Evolutionary conservation across 2,329 filamentous ascomycete species (phyloP).

Genomic region (Cladosporium sphaerospermum): DNA sequence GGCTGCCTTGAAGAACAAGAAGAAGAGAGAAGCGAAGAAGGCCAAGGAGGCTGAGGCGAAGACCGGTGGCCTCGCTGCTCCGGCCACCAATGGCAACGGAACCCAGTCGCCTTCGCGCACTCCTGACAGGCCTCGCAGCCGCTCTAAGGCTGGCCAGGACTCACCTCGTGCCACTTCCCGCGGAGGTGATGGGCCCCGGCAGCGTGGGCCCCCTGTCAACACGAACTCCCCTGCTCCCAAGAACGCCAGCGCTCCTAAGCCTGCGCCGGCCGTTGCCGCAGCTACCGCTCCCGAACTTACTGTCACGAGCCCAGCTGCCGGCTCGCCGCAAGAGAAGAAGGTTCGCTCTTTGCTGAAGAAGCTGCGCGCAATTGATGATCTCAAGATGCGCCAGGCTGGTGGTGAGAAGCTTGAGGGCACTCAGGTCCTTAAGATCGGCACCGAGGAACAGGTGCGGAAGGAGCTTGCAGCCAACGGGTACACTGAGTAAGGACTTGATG

Average conservation of each 20-base stretch:
- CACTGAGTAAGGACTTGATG: not conserved
- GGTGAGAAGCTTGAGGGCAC: constrained; percentile 98
- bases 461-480: constrained; percentile 51
- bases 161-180: constrained; percentile 23
- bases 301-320: constrained; percentile 50
- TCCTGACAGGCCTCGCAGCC: constrained; percentile 28
- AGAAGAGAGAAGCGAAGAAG: constrained; percentile 94
- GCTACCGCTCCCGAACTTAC: constrained; percentile 42
- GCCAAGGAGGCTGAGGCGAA: constrained; percentile 70
- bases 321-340: constrained; percentile 84
- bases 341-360: constrained; percentile 91
- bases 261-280: constrained; percentile 4
- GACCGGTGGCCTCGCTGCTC: constrained; percentile 39
- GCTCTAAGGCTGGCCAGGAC: constrained; percentile 25
- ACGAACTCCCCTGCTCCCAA: constrained; percentile 36
- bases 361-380: constrained; percentile 91
- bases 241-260: constrained; percentile 3
- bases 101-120: constrained; percentile 11
- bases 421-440: constrained; percentile 96
- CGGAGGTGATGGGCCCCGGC: constrained; percentile 21
- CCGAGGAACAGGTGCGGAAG: constrained; percentile 74
- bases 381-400: constrained; percentile 91
- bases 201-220: constrained; percentile 19
- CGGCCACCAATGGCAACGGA: constrained; percentile 40
- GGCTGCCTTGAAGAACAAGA: constrained; percentile 91